Percentiles rank a stretch among this genome's conserved stretches.
phyloP scores from a whole-genome alignment of 1,284 basidiomycete genomes.

The Calocybe gambosa region DNA sequence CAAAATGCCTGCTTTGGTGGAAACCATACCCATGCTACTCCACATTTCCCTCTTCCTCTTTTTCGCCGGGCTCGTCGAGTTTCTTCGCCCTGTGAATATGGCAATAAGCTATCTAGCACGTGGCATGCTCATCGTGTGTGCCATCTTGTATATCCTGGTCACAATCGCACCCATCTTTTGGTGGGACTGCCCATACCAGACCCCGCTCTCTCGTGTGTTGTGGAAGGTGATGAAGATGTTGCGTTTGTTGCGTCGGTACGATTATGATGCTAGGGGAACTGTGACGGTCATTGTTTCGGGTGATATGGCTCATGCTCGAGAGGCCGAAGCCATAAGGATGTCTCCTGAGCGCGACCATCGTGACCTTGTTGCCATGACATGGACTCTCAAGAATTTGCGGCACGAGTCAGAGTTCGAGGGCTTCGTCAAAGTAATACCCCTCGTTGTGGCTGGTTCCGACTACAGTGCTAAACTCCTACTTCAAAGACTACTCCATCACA shows the following conservation, averaged over 20 bases:
- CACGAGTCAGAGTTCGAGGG: slow-evolving; percentile 30
- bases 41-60: slow-evolving; percentile 36
- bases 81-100: slow-evolving; percentile 28
- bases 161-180: slow-evolving; percentile 29
- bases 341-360: slow-evolving; percentile 25
- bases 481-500: slow-evolving; percentile 24
- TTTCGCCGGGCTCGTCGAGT: slow-evolving; percentile 32
- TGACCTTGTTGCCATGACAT: slow-evolving; percentile 24
- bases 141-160: slow-evolving; percentile 24
- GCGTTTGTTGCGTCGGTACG: slow-evolving; percentile 19
- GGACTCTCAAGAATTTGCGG: slow-evolving; percentile 23
- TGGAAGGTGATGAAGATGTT: slow-evolving; percentile 26
- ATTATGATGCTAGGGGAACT: slow-evolving; percentile 17
- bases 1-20: slow-evolving; percentile 30
- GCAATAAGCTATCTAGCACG: slow-evolving; percentile 26
- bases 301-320: slow-evolving; percentile 24
- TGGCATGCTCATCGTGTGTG: slow-evolving; percentile 24
- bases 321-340: slow-evolving; percentile 24
- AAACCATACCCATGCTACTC: slow-evolving; percentile 33
- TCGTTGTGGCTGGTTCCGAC: slow-evolving; percentile 28
- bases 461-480: slow-evolving; percentile 33
- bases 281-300: slow-evolving; percentile 12
- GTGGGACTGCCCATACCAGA: slow-evolving; percentile 31
- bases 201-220: slow-evolving; percentile 28
- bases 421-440: slow-evolving; percentile 30